These are phyloP conservation scores for Globisporangium lucens DNA, from an alignment of 352 stramenopile genomes.

Conservation along the genomic window DNA sequence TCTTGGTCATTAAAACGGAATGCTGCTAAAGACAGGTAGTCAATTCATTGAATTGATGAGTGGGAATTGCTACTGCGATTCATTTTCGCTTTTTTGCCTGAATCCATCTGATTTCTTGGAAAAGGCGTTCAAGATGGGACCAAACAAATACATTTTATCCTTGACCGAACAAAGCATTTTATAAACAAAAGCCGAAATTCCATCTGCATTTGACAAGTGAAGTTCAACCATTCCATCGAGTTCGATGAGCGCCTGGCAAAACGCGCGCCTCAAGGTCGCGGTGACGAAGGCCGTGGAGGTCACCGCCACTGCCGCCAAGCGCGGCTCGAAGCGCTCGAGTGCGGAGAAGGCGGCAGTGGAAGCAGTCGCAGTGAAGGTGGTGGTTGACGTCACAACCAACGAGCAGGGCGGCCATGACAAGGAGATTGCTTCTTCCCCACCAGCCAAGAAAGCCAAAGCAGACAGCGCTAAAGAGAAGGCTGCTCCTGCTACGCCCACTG, in stretches of 20 bases:
- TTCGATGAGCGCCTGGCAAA: constrained; percentile 27
- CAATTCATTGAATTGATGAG: too few relatives aligned
- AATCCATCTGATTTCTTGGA: too few relatives aligned
- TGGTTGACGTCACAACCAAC: background rate
- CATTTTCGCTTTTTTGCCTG: too few relatives aligned
- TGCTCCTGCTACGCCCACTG: background rate
- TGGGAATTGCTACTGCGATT: too few relatives aligned
- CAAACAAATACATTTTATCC: too few relatives aligned
- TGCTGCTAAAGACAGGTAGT: too few relatives aligned
- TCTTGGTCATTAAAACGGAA: too few relatives aligned
- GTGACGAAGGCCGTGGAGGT: constrained; percentile 17
- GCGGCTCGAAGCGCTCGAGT: background rate
- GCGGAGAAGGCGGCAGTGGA: constrained; percentile 9
- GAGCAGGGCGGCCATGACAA: background rate
- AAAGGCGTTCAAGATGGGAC: too few relatives aligned
- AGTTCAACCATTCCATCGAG: background rate
- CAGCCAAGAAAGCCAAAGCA: constrained; percentile 6
- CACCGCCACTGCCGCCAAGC: constrained; percentile 4
- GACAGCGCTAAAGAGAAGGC: background rate
- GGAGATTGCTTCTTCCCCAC: background rate
- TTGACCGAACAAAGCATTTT: too few relatives aligned
- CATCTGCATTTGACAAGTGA: background rate
- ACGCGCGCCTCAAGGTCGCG: constrained; percentile 32
- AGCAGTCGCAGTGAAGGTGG: background rate
- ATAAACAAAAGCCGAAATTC: too few relatives aligned